Conservation (phyloP, 441 rosid species). For the Adansonia gregorii region DNA sequence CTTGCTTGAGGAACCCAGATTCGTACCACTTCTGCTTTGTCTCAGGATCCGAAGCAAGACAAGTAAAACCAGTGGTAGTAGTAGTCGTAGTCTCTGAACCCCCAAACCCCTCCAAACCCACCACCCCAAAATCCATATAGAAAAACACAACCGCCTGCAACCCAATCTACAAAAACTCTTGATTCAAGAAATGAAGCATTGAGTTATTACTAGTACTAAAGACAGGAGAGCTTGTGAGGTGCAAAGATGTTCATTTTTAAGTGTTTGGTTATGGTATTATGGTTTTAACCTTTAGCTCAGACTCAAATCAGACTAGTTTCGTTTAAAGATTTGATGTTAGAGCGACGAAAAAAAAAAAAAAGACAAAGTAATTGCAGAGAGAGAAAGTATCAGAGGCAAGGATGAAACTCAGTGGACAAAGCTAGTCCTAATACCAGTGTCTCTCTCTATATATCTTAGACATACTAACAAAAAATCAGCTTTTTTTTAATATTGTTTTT, state of each 20-base stretch:
- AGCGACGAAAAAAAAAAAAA: conserved; percentile 11
- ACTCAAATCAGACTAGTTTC: conserved; percentile 36
- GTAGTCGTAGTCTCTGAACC: conserved; percentile 45
- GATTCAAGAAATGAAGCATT: conserved; percentile 28
- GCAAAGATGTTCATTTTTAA: conserved; percentile 32
- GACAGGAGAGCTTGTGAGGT: conserved; percentile 28
- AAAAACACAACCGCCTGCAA: conserved; percentile 3
- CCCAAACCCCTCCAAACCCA: conserved; percentile 53
- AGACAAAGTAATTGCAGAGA: conserved; percentile 43
- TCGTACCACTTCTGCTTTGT: conserved; percentile 53
- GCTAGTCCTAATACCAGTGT: conserved; percentile 27
- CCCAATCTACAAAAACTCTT: conserved; percentile 28
- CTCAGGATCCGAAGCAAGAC: conserved; percentile 53
- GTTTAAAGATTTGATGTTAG: conserved; percentile 24
- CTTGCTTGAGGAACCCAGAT: conserved; percentile 67
- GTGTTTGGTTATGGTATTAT: conserved; percentile 18
- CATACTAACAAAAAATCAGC: background rate
- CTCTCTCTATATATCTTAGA: conserved; percentile 23
- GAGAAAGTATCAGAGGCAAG: conserved; percentile 23
- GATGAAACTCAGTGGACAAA: conserved; percentile 27
- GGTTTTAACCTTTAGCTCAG: conserved; percentile 28
- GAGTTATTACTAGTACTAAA: conserved; percentile 17
- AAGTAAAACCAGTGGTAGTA: conserved; percentile 31
- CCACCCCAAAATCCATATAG: conserved; percentile 59
- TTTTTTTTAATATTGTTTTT: background rate